A percentile compares a stretch with the other conserved stretches of the same genome.
phyloP scores from a whole-genome alignment of 805 yeast genomes.

The Wickerhamiella spandovensis region DNA sequence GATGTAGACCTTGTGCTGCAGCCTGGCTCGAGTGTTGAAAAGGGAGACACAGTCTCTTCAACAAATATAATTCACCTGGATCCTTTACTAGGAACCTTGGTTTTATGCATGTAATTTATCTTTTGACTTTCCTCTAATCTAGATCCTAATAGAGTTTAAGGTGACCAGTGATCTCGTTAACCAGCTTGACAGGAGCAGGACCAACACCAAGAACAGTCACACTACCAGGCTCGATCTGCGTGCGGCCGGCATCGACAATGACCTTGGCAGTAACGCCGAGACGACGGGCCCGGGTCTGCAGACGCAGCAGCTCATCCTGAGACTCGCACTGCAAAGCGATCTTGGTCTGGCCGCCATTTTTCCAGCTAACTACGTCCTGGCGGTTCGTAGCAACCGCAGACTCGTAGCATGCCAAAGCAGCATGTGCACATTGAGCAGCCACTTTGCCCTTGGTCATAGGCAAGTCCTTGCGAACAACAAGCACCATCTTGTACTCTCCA shows the following conservation, averaged over 20 bases:
- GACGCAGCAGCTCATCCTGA: constrained; percentile 55
- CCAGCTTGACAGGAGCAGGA: constrained; percentile 72
- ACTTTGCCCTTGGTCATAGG: constrained; percentile 91
- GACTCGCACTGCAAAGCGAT: constrained; percentile 55
- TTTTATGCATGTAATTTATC: constrained; percentile 24
- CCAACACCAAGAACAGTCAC: constrained; percentile 96
- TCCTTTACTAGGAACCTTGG: constrained; percentile 29
- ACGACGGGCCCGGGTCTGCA: constrained; percentile 71
- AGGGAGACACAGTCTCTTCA: constrained; percentile 30
- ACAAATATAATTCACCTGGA: constrained; percentile 33
- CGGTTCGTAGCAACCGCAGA: constrained; percentile 43
- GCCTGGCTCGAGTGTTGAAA: constrained; percentile 28
- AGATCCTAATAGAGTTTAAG: constrained; percentile 49
- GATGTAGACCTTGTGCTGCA: constrained; percentile 14
- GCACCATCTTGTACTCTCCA: constrained; percentile 43
- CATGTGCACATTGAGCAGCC: constrained; percentile 97
- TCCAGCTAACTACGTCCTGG: constrained; percentile 61
- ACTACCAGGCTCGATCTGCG: constrained; percentile 91
- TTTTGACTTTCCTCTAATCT: neutral
- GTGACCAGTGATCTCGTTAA: constrained; percentile 72
- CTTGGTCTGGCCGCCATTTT: constrained; percentile 78
- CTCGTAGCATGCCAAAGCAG: constrained; percentile 83
- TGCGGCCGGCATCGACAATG: constrained; percentile 93
- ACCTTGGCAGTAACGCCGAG: constrained; percentile 65
- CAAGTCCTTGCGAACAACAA: constrained; percentile 76